These are phyloP conservation scores for Colletotrichum ledebouriae DNA, from an alignment of 2,329 filamentous ascomycete species.

Conservation along the genomic window DNA sequence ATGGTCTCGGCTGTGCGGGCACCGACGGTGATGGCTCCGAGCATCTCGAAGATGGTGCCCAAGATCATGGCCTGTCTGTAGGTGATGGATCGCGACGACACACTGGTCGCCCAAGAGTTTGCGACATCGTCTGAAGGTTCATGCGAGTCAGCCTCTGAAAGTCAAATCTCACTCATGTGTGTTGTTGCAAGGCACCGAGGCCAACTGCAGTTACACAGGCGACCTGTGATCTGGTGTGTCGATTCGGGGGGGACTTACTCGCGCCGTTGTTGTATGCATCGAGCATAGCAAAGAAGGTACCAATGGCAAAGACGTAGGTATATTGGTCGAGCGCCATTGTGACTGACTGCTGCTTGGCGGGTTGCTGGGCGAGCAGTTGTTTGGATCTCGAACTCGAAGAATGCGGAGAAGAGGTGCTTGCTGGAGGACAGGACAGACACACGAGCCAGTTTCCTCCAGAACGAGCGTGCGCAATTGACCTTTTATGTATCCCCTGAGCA, in stretches of 20 bases:
- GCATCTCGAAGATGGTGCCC: conserved; percentile 75
- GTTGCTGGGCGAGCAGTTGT: conserved; percentile 31
- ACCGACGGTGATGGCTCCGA: conserved; percentile 76
- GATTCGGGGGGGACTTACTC: conserved; percentile 64
- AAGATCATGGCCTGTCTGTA: conserved; percentile 78
- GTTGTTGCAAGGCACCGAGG: neutral
- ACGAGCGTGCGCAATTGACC: conserved; percentile 25
- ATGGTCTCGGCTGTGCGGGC: conserved; percentile 81
- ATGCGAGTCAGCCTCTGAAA: conserved; percentile 26
- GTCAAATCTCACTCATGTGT: neutral
- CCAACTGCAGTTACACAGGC: neutral
- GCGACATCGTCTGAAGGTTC: conserved; percentile 79
- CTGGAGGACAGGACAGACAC: conserved; percentile 21
- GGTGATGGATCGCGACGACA: conserved; percentile 82
- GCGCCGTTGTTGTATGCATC: conserved; percentile 86
- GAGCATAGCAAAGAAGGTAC: conserved; percentile 81
- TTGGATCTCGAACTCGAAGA: conserved; percentile 28
- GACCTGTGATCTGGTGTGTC: neutral
- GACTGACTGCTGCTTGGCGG: conserved; percentile 42
- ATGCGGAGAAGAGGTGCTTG: conserved; percentile 21
- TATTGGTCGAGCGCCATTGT: conserved; percentile 73
- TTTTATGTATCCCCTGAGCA: conserved; percentile 37
- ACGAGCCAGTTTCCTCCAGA: rapidly evolving
- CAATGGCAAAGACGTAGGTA: conserved; percentile 80
- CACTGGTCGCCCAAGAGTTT: conserved; percentile 85